Percentiles rank a stretch among this genome's conserved stretches.
These are phyloP conservation scores for Houttuynia cordata DNA, from an alignment of 164 flowering plant genomes.

Conservation along the genomic window DNA sequence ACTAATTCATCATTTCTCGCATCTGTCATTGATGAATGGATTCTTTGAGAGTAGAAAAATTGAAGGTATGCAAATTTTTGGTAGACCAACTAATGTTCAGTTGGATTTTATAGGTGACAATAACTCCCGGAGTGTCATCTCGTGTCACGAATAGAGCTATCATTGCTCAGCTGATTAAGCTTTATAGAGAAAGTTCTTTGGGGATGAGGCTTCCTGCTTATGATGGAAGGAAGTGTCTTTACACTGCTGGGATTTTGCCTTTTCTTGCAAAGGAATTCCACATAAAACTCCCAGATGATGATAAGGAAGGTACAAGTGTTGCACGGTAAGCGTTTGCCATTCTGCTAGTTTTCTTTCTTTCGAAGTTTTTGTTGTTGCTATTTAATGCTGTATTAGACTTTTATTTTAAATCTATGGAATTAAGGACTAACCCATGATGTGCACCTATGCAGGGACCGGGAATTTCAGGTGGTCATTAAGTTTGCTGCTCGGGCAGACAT, in stretches of 20 bases:
- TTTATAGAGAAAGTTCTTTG: constrained; percentile 30
- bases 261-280: constrained; percentile 38
- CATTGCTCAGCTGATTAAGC: constrained; percentile 33
- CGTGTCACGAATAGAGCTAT: constrained; percentile 30
- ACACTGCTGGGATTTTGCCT: constrained; percentile 47
- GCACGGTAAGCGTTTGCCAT: constrained; percentile 8
- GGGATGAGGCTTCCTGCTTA: constrained; percentile 45
- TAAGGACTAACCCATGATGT: neutral
- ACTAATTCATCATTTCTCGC: neutral
- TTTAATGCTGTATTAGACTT: too few relatives aligned
- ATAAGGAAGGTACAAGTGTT: constrained; percentile 17
- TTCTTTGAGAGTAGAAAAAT: neutral
- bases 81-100: neutral
- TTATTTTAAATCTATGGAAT: neutral
- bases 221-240: constrained; percentile 43
- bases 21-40: neutral
- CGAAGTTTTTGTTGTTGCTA: too few relatives aligned
- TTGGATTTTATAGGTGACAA: constrained; percentile 25
- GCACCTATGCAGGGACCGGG: constrained; percentile 15
- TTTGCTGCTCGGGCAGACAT: constrained; percentile 31
- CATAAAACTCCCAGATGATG: constrained; percentile 22
- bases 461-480: constrained; percentile 33
- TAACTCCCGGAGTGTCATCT: constrained; percentile 32
- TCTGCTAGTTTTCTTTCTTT: neutral
- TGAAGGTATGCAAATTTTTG: neutral